Base-by-base conservation (phyloP, 768 basidiomycete species). In the Pisolithus marmoratus region DNA sequence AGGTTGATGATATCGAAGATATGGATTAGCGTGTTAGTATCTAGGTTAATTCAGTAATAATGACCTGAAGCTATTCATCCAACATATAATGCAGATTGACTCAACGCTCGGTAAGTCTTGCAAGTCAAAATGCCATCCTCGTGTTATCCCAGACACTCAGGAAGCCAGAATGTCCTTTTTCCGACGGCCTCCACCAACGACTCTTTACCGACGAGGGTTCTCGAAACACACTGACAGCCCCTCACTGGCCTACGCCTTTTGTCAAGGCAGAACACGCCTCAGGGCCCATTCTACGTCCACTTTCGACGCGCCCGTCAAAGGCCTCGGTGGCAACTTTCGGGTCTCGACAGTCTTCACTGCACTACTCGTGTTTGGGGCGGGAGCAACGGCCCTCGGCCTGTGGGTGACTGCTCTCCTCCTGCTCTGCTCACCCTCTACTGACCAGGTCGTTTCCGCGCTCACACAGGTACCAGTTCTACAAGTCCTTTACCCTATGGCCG, bases 401-500 rank as follows among this genome's bases (percentile, higher is more conserved):
- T 79, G 55, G 51, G 72, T 66, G 19, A 34, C 19, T 65, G 8
- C 3, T 52, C 37, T 22, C 24, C n/a, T 19, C 9, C 9, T 8
- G 31, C 8, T 8, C 5, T 26, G 22, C n/a, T 19, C 29, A 3
- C 9, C 26, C 44, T 43, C 5, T 52, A 22, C 41, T 23, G 52
- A 6, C n/a, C 38, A 38, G 9, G 38, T 8, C 46, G 47, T 5
- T 42, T 29, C 41, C 38, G 36, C 27, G 2, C 36, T 45, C 36
- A 48, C 42, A 43, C 55, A 84, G 83, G 23, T 81, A 79, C 58
- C 72, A 79, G n/a, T 70, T 83, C 41, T 85, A 81, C 60, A 65
- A 66, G 7, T 71, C 74, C 11, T 70, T 85, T 66, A 81, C 80
- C 0, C 73, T 83, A 54, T 90, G 85, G 86, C 87, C 87, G 2